Base-by-base conservation (phyloP, 495 filamentous ascomycete species). In the Venustampulla echinocandica region DNA sequence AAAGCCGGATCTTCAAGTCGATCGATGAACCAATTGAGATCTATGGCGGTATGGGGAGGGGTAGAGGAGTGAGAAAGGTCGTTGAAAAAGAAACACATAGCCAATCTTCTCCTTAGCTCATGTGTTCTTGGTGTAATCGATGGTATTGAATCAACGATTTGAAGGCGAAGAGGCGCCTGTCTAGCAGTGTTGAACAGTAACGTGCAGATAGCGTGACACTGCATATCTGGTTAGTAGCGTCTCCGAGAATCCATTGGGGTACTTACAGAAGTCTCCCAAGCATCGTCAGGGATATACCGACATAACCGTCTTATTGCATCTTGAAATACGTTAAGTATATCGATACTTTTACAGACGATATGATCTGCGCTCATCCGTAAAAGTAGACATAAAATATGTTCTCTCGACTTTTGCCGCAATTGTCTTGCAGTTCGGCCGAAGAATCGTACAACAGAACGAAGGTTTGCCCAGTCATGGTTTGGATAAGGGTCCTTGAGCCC, bases 101-200 rank as follows among this genome's bases (percentile, higher is more conserved):
- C 85, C 10, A 96, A 74, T n/a, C 82, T 74, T 24, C 80, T 75
- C 30, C 82, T 74, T 33, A 94, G 65, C 22, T 80, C 67, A 37
- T 81, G 71, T 17, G 80, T 66, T 46, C 75, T 67, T 1, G 70
- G 58, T 6, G 69, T 70, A 6, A 64, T 69, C 13, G 71, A 69
- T 4, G 81, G 66, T 22, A 87, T 71, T 43, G 74, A 65, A 14
- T 71, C 70, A 19, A 90, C 68, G 2, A 85, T 63, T 22, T 74
- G 70, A 37, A 76, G 67, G 35, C 80, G 81, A 5, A 86, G 64
- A 25, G 63, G 71, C 52, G 30, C 78, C 69, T 15, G 60, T 60
- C 32, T 79, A 61, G 35, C 69, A 75, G 19, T 59, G 42, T 58
- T 70, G 70, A 38, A 85, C 50, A 25, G 69, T 77, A 24, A 55